Evolutionary conservation across 2,329 filamentous ascomycete species (phyloP).

Genomic region (Trichoderma sp.): DNA sequence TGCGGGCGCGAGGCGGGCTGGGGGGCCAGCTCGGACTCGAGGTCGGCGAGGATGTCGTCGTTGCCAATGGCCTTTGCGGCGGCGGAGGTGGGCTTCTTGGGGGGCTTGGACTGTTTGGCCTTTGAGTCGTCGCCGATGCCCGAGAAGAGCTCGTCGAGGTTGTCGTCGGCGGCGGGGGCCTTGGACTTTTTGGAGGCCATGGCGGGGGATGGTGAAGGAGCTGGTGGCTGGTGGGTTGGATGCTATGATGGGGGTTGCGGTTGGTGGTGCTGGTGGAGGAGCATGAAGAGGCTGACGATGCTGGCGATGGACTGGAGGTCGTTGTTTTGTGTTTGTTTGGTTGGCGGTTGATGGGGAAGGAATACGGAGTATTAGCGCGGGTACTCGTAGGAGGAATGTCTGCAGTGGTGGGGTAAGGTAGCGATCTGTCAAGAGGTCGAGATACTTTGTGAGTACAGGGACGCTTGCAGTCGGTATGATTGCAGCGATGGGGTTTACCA

Average conservation of each 20-base stretch:
- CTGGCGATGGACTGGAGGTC: not conserved
- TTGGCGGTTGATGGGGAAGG: not conserved
- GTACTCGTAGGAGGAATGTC: not conserved
- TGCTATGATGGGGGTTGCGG: constrained; percentile 3
- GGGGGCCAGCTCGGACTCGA: constrained; percentile 71
- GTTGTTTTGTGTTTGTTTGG: not conserved
- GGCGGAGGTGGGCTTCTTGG: constrained; percentile 52
- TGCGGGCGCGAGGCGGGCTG: constrained; percentile 75
- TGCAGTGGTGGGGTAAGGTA: constrained; percentile 21
- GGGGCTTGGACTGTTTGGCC: constrained; percentile 50
- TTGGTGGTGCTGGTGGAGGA: not conserved
- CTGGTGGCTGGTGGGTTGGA: not conserved
- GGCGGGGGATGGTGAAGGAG: constrained; percentile 30
- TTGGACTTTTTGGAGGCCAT: constrained; percentile 66
- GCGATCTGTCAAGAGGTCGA: not conserved
- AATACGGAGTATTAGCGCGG: constrained; percentile 7
- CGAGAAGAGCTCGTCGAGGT: constrained; percentile 67
- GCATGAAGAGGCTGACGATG: not conserved
- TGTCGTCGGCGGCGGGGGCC: constrained; percentile 60
- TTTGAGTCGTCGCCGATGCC: constrained; percentile 59
- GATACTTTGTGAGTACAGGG: not conserved
- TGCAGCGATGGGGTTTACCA: no score
- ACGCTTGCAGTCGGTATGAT: not conserved
- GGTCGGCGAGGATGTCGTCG: constrained; percentile 82
- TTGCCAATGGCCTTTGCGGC: constrained; percentile 54